Evolutionary conservation across 2,329 filamentous ascomycete genomes (phyloP).

Genomic region (Endothia cerciana): DNA sequence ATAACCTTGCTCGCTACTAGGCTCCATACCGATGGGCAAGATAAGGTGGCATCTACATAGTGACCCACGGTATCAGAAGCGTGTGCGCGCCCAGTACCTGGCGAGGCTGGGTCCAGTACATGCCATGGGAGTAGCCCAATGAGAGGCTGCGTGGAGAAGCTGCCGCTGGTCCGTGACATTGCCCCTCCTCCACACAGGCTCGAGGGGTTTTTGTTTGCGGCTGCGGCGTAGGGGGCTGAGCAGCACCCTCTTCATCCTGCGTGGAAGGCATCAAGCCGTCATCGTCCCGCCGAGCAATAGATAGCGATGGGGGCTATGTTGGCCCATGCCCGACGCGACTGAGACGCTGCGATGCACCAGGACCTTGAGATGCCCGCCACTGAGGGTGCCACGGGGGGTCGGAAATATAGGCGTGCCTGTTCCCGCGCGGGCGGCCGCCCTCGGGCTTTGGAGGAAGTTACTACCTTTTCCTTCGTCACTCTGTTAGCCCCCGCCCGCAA

Average conservation of each 20-base stretch:
- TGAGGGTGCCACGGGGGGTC: not conserved
- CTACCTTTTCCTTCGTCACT: too few relatives aligned
- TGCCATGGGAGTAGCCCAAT: not conserved
- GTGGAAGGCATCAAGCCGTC: not conserved
- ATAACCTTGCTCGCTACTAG: not conserved
- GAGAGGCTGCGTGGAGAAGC: not conserved
- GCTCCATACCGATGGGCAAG: not conserved
- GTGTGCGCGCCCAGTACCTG: not conserved
- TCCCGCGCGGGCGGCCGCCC: too few relatives aligned
- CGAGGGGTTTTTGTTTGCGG: not conserved
- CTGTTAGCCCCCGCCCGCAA: too few relatives aligned
- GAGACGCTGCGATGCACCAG: slow-evolving; percentile 8
- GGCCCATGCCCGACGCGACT: not conserved
- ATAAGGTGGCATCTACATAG: not conserved
- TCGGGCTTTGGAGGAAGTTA: too few relatives aligned
- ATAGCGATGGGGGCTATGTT: slow-evolving; percentile 1
- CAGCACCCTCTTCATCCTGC: slow-evolving; percentile 3
- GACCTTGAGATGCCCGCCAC: slow-evolving; percentile 1
- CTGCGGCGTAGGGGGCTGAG: not conserved
- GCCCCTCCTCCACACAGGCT: not conserved
- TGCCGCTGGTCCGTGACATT: slow-evolving; percentile 4
- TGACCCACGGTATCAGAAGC: not conserved
- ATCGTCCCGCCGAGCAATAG: slow-evolving; percentile 7
- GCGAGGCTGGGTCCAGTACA: not conserved
- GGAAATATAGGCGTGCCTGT: not conserved